phyloP scores from a whole-genome alignment of 305 asterid genomes.

The Rubia tinctorum region DNA sequence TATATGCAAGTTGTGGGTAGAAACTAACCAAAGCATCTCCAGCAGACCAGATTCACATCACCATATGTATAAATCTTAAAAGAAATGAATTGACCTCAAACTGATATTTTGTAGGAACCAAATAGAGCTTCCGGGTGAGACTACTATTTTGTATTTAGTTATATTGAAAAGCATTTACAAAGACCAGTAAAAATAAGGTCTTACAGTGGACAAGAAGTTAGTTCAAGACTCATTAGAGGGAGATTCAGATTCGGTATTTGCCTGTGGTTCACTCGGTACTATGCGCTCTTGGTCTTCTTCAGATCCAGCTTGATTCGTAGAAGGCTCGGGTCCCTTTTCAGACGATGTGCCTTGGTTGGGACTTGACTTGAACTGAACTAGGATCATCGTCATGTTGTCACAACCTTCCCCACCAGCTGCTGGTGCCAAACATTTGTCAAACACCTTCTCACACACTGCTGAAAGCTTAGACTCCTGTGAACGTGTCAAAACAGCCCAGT shows the following conservation, averaged over 20 bases:
- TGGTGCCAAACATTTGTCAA: slow-evolving; percentile 88
- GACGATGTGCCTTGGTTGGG: slow-evolving; percentile 13
- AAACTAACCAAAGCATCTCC: background rate
- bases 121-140: background rate
- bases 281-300: slow-evolving; percentile 9
- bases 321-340: slow-evolving; percentile 28
- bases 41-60: no score
- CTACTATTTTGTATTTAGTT: background rate
- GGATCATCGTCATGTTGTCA: slow-evolving; percentile 96
- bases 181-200: background rate
- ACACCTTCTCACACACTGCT: slow-evolving; percentile 63
- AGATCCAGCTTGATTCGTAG: slow-evolving; percentile 26
- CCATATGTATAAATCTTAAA: no score
- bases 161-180: slow-evolving; percentile 7
- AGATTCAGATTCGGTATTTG: slow-evolving; percentile 8
- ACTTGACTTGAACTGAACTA: slow-evolving; percentile 69
- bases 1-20: background rate
- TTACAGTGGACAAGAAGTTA: background rate
- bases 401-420: slow-evolving; percentile 86
- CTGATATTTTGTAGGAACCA: background rate
- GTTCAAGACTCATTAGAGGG: slow-evolving; percentile 9
- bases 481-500: slow-evolving; percentile 10
- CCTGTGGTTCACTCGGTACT: slow-evolving; percentile 1
- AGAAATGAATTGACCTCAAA: no score
- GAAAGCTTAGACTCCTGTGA: slow-evolving; percentile 80